Conservation (phyloP, 768 basidiomycete species). For the Chlorophyllum brunneum region DNA sequence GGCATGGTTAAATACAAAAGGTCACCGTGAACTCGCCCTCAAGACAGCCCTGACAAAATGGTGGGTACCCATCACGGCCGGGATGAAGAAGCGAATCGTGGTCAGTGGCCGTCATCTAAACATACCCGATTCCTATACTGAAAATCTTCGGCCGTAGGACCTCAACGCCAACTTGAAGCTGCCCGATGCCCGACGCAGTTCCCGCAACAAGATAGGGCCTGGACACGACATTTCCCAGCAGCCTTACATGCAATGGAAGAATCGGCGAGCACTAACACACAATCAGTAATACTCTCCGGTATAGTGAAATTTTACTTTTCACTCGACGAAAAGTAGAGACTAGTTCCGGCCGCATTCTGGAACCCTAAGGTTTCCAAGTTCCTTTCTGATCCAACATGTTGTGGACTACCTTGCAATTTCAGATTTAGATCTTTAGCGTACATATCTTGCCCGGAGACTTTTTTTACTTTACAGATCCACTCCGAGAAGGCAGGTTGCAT, state of each 20-base stretch:
- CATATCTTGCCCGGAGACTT: slow-evolving; percentile 7
- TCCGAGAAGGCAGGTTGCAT: slow-evolving; percentile 8
- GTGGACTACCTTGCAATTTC: background rate
- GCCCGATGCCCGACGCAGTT: slow-evolving; percentile 78
- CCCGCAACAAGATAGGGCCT: slow-evolving; percentile 56
- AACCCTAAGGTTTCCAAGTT: too few relatives aligned
- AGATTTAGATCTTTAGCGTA: slow-evolving; percentile 10
- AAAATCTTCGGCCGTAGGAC: slow-evolving; percentile 43
- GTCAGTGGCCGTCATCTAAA: slow-evolving; percentile 39
- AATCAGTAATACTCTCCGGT: slow-evolving; percentile 21
- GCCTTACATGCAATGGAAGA: slow-evolving; percentile 87
- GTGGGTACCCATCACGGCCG: slow-evolving; percentile 79
- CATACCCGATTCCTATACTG: background rate
- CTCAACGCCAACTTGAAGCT: slow-evolving; percentile 63
- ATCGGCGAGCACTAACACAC: slow-evolving; percentile 61
- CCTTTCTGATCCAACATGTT: background rate
- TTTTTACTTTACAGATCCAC: background rate
- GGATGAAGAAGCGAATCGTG: slow-evolving; percentile 69
- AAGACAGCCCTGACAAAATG: slow-evolving; percentile 77
- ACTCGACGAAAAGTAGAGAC: background rate
- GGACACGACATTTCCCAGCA: slow-evolving; percentile 68
- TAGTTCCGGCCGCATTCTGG: too few relatives aligned
- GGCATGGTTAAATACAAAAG: slow-evolving; percentile 90
- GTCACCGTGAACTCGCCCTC: slow-evolving; percentile 80
- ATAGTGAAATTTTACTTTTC: slow-evolving; percentile 1